phyloP scores from a whole-genome alignment of 169 alveolate genomes.

The Amoebophrya sp. region DNA sequence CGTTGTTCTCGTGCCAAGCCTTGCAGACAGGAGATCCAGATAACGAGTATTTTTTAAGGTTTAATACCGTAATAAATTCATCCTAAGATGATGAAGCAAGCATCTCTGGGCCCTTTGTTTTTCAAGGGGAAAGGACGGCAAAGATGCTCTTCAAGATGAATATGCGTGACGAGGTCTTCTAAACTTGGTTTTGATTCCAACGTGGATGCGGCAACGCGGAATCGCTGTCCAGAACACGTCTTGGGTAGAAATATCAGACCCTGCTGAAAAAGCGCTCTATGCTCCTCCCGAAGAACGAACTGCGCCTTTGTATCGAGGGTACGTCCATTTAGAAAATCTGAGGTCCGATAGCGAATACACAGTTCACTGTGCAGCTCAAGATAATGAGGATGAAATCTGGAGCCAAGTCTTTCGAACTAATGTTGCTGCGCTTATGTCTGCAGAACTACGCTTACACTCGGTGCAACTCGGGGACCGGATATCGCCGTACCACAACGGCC shows the following conservation, averaged over 20 bases:
- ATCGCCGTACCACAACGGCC: constrained; percentile 18
- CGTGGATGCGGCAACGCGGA: background rate
- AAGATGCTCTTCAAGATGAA: too few relatives aligned
- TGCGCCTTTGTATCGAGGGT: background rate
- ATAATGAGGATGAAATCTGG: background rate
- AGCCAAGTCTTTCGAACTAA: background rate
- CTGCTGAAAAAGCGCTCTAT: background rate
- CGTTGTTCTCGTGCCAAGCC: background rate
- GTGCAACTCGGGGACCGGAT: background rate
- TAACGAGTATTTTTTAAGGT: too few relatives aligned
- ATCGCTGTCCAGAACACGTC: too few relatives aligned
- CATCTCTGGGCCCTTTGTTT: too few relatives aligned
- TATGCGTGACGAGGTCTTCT: too few relatives aligned
- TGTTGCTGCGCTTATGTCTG: background rate
- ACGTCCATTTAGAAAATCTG: background rate
- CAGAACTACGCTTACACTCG: background rate
- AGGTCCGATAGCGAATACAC: background rate
- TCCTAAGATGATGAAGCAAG: too few relatives aligned
- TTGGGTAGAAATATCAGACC: too few relatives aligned
- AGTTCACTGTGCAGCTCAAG: background rate
- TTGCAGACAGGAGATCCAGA: background rate
- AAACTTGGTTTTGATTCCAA: background rate
- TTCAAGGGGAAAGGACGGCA: too few relatives aligned
- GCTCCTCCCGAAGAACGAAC: too few relatives aligned
- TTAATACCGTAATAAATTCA: too few relatives aligned